These are phyloP conservation scores for Metschnikowia cubensis DNA, from an alignment of 805 yeast species.

Conservation along the genomic window DNA sequence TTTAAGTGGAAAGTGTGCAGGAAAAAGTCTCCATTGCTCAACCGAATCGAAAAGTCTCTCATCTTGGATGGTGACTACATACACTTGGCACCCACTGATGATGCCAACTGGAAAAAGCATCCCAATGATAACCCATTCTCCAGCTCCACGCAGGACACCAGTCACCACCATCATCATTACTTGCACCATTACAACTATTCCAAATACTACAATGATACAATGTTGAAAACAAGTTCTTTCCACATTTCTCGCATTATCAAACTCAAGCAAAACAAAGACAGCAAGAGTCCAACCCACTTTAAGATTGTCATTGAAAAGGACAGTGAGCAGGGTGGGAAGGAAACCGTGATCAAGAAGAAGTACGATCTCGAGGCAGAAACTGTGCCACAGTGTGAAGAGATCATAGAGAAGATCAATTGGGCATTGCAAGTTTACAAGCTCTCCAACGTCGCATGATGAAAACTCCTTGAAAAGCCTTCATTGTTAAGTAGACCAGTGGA, in stretches of 20 bases:
- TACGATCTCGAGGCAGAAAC: constrained; percentile 81
- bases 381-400: constrained; percentile 61
- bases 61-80: constrained; percentile 94
- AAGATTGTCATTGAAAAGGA: constrained; percentile 61
- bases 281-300: constrained; percentile 70
- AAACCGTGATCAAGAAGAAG: constrained; percentile 66
- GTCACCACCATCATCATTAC: constrained; percentile 34
- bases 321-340: constrained; percentile 35
- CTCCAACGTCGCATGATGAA: constrained; percentile 9
- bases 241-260: constrained; percentile 74
- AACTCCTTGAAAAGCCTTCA: too few relatives aligned
- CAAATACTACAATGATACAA: constrained; percentile 55
- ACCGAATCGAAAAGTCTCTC: constrained; percentile 74
- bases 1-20: constrained; percentile 87
- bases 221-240: constrained; percentile 79
- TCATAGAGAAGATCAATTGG: constrained; percentile 63
- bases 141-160: constrained; percentile 11
- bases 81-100: constrained; percentile 83
- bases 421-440: constrained; percentile 53
- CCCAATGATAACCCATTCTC: constrained; percentile 32
- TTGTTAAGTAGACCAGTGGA: too few relatives aligned
- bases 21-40: constrained; percentile 78
- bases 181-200: constrained; percentile 38
- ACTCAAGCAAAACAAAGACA: constrained; percentile 62
- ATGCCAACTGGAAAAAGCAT: constrained; percentile 43